Conservation (phyloP, 2,329 filamentous ascomycete genomes). For the Fusarium sp. region DNA sequence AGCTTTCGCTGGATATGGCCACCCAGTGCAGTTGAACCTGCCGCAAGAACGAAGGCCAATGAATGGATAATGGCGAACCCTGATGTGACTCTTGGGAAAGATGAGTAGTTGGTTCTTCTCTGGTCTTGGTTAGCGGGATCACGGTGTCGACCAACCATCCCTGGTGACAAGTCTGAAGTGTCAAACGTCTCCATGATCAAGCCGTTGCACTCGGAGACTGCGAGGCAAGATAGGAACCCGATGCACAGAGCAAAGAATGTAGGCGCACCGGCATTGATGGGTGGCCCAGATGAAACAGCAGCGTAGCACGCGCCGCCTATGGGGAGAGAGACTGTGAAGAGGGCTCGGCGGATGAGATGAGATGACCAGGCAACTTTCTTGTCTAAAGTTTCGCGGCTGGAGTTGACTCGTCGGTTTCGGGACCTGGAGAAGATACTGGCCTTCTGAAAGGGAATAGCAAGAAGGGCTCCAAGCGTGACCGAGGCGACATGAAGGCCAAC, state of each 20-base stretch:
- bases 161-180: slow-evolving; percentile 81
- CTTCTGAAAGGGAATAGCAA: slow-evolving; percentile 80
- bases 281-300: slow-evolving; percentile 71
- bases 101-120: slow-evolving; percentile 77
- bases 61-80: slow-evolving; percentile 78
- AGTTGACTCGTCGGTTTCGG: slow-evolving; percentile 67
- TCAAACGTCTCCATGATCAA: slow-evolving; percentile 86
- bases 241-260: slow-evolving; percentile 74
- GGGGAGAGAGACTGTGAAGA: slow-evolving; percentile 76
- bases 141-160: slow-evolving; percentile 70
- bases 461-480: slow-evolving; percentile 74
- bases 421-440: slow-evolving; percentile 76
- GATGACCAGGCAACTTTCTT: slow-evolving; percentile 76
- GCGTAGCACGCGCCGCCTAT: slow-evolving; percentile 76
- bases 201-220: slow-evolving; percentile 80
- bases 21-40: slow-evolving; percentile 74
- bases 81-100: slow-evolving; percentile 78
- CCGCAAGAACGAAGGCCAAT: slow-evolving; percentile 76
- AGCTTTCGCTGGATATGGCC: slow-evolving; percentile 74
- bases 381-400: slow-evolving; percentile 75
- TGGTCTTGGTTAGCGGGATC: slow-evolving; percentile 52
- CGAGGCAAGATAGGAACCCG: slow-evolving; percentile 78
- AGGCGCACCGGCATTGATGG: slow-evolving; percentile 71
- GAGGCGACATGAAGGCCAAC: slow-evolving; percentile 76
- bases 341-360: slow-evolving; percentile 74